Conservation (phyloP, 371 early-diverging fungal genomes). For the Rhizoclosmatium hyalinum region DNA sequence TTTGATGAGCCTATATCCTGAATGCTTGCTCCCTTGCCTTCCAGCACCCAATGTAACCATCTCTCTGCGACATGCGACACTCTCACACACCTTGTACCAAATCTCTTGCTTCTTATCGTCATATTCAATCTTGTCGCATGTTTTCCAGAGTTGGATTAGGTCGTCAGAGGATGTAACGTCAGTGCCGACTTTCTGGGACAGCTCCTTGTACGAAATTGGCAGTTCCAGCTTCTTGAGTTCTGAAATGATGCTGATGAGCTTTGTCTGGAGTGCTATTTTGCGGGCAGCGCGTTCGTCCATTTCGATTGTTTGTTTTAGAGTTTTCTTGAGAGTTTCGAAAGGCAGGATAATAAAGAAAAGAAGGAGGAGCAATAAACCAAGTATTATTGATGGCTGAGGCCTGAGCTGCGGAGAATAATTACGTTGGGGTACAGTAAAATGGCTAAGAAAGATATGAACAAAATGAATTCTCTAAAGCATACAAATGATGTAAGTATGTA, state of each 20-base stretch:
- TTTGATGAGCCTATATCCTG: no score
- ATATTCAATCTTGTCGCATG: constrained; percentile 33
- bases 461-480: no score
- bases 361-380: no score
- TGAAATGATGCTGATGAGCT: constrained; percentile 17
- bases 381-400: no score
- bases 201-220: constrained; percentile 11
- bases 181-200: constrained; percentile 11
- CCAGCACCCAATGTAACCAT: no score
- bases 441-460: no score
- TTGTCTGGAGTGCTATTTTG: constrained; percentile 22
- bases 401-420: not conserved
- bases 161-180: constrained; percentile 23
- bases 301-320: not conserved
- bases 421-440: no score
- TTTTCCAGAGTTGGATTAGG: constrained; percentile 27
- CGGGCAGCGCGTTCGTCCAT: constrained; percentile 1
- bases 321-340: not conserved
- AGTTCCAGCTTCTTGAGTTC: constrained; percentile 4
- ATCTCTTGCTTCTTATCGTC: constrained; percentile 25
- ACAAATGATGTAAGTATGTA: no score
- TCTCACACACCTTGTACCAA: constrained; percentile 36
- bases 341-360: no score
- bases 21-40: no score
- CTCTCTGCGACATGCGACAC: not conserved